Conservation (phyloP, 306 rosid species). For the Coriaria nepalensis region DNA sequence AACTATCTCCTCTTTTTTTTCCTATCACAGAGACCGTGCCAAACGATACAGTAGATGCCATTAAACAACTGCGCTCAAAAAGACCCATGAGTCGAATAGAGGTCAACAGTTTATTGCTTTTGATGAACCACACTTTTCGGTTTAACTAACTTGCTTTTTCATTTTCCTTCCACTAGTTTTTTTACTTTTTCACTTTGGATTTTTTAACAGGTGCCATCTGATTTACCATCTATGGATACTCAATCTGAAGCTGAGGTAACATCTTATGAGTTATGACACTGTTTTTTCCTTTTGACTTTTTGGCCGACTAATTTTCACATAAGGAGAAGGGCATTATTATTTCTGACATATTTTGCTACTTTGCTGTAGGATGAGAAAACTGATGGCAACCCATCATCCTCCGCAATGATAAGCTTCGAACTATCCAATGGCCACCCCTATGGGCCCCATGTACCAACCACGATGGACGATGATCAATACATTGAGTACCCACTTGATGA, state of each 20-base stretch:
- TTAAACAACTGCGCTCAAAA: slow-evolving; percentile 39
- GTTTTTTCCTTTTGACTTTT: slow-evolving; percentile 7
- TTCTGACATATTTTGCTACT: not conserved
- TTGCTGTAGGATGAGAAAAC: slow-evolving; percentile 41
- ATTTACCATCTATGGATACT: slow-evolving; percentile 39
- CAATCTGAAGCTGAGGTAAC: slow-evolving; percentile 40
- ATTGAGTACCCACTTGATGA: slow-evolving; percentile 77
- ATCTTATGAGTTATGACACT: no score
- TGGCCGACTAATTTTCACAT: slow-evolving; percentile 1
- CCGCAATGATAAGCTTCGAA: slow-evolving; percentile 91
- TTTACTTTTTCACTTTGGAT: no score
- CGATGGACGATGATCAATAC: slow-evolving; percentile 60
- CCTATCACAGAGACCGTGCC: slow-evolving; percentile 43
- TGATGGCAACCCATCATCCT: slow-evolving; percentile 44
- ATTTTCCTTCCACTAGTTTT: no score
- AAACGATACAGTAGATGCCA: slow-evolving; percentile 54
- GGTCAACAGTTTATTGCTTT: slow-evolving; percentile 39
- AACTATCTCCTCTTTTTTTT: slow-evolving; percentile 8
- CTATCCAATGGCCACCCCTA: slow-evolving; percentile 49
- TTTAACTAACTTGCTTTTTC: not conserved
- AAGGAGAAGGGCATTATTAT: not conserved
- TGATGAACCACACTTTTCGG: slow-evolving; percentile 1
- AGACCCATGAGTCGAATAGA: slow-evolving; percentile 77
- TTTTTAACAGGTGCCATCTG: slow-evolving; percentile 70
- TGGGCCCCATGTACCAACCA: slow-evolving; percentile 48